phyloP scores from a whole-genome alignment of 2,329 filamentous ascomycete genomes.

The Endoconidiophora polonica region DNA sequence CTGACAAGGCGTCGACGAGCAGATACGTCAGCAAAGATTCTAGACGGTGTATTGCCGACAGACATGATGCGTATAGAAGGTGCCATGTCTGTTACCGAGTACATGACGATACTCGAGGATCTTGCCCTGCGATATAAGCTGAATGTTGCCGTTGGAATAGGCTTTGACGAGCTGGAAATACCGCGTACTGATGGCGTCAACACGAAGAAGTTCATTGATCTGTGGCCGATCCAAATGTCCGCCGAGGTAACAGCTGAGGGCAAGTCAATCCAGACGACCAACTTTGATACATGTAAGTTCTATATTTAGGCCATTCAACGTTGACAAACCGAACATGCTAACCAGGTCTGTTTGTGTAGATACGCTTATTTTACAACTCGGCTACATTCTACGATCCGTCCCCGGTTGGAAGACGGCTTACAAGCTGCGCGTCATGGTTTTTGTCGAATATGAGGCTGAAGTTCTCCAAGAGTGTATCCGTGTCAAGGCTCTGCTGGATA shows the following conservation, averaged over 20 bases:
- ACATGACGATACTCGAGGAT: slow-evolving; percentile 72
- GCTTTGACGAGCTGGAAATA: slow-evolving; percentile 60
- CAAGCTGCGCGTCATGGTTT: slow-evolving; percentile 60
- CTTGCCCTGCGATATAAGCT: slow-evolving; percentile 60
- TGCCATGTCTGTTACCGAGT: slow-evolving; percentile 53
- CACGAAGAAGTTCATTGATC: slow-evolving; percentile 63
- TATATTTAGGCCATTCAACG: not conserved
- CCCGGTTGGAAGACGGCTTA: slow-evolving; percentile 64
- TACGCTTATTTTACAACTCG: slow-evolving; percentile 69
- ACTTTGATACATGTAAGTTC: slow-evolving; percentile 70
- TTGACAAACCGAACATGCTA: slow-evolving; percentile 5
- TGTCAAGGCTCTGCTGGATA: slow-evolving; percentile 59
- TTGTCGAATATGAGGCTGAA: slow-evolving; percentile 77
- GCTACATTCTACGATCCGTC: slow-evolving; percentile 69
- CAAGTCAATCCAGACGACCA: slow-evolving; percentile 60
- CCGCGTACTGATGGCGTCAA: slow-evolving; percentile 40
- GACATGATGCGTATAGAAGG: slow-evolving; percentile 52
- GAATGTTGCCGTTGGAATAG: slow-evolving; percentile 72
- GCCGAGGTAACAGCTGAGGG: slow-evolving; percentile 57
- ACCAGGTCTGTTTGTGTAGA: slow-evolving; percentile 23
- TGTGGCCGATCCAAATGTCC: slow-evolving; percentile 92
- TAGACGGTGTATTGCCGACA: slow-evolving; percentile 47
- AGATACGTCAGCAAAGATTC: slow-evolving; percentile 32
- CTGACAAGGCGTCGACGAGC: too few species aligned
- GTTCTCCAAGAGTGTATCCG: slow-evolving; percentile 61